Evolutionary conservation across 805 yeast species (phyloP).

Genomic region (Saturnispora mendoncae): DNA sequence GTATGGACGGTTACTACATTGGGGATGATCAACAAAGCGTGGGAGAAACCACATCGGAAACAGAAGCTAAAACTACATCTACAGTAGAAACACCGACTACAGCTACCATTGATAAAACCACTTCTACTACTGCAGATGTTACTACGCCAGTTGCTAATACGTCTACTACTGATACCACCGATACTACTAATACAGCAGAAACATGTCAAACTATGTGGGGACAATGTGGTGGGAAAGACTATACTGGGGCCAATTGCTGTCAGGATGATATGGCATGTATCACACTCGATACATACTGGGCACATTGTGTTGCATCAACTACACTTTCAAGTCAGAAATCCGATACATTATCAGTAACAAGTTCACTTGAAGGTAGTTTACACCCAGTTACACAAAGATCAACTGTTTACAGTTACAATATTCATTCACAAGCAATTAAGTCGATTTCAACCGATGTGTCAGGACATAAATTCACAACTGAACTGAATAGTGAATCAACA

Average conservation of each 20-base stretch:
- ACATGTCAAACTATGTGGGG: slow-evolving; percentile 23
- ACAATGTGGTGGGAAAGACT: slow-evolving; percentile 27
- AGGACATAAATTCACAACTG: slow-evolving; percentile 7
- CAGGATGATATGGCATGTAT: slow-evolving; percentile 20
- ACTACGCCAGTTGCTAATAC: too few relatives aligned
- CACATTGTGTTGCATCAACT: slow-evolving; percentile 23
- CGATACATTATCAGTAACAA: not conserved
- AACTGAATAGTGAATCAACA: slow-evolving; percentile 13
- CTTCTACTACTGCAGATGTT: slow-evolving; percentile 9
- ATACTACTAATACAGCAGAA: slow-evolving; percentile 8
- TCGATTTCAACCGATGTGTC: not conserved
- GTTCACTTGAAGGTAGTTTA: not conserved
- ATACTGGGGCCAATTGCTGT: slow-evolving; percentile 23
- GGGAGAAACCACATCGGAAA: not conserved
- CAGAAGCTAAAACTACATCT: not conserved
- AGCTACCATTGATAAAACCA: not conserved
- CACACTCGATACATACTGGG: slow-evolving; percentile 24
- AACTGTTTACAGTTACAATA: slow-evolving; percentile 5
- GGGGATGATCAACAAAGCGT: not conserved
- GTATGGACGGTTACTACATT: slow-evolving; percentile 8
- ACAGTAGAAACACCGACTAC: not conserved
- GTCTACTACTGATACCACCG: slow-evolving; percentile 1
- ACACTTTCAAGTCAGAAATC: slow-evolving; percentile 13
- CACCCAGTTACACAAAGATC: not conserved
- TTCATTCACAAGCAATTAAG: not conserved